Percentiles rank a stretch among this genome's conserved stretches.
Evolutionary conservation across 805 yeast species (phyloP).

Genomic region (Ogataea trehaloabstinens): DNA sequence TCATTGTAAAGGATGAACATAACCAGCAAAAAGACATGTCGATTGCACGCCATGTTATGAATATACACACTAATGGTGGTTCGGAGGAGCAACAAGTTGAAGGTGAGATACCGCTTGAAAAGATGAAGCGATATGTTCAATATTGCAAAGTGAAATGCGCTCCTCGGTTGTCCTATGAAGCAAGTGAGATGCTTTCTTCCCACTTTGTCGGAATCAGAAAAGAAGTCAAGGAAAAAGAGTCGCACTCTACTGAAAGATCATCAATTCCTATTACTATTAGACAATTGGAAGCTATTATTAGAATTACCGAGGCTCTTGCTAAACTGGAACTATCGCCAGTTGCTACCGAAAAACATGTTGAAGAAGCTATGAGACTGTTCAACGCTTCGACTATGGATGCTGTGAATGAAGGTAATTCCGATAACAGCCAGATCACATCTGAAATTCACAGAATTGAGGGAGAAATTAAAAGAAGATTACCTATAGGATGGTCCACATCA

Average conservation of each 20-base stretch:
- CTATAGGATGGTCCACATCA: conserved; percentile 95
- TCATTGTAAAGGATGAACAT: conserved; percentile 94
- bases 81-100: conserved; percentile 48
- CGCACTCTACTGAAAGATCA: conserved; percentile 80
- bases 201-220: conserved; percentile 90
- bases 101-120: conserved; percentile 85
- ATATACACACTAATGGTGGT: conserved; percentile 82
- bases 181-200: conserved; percentile 84
- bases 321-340: conserved; percentile 79
- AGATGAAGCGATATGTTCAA: conserved; percentile 88
- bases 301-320: conserved; percentile 93
- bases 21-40: conserved; percentile 79
- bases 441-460: conserved; percentile 80
- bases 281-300: conserved; percentile 94
- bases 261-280: conserved; percentile 97
- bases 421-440: conserved; percentile 55
- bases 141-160: conserved; percentile 91
- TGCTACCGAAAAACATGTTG: conserved; percentile 87
- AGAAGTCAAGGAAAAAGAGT: conserved; percentile 76
- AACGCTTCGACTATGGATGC: conserved; percentile 98
- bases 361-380: conserved; percentile 91
- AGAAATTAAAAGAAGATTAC: conserved; percentile 84
- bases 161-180: conserved; percentile 84
- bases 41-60: conserved; percentile 93
- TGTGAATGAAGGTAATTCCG: conserved; percentile 46